Base-by-base conservation (phyloP, 2,329 filamentous ascomycete species). In the Neonectria sp. region DNA sequence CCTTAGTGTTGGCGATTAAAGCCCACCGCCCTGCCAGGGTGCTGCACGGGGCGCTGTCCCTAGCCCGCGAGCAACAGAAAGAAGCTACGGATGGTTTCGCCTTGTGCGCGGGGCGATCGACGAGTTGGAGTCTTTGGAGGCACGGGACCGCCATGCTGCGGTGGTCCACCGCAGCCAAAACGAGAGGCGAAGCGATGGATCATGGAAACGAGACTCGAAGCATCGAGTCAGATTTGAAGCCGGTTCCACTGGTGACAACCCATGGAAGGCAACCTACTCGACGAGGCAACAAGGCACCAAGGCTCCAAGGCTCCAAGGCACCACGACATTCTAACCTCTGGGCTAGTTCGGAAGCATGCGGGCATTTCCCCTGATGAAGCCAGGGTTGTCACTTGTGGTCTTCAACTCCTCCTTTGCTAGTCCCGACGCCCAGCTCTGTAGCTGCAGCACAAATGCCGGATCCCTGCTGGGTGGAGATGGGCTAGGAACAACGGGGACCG, bases 321-420 rank as follows among this genome's bases (percentile, higher is more conserved):
- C 37, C 37, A 40, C 6, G 13, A 17, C 15, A 40, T 40, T 40
- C 37, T 8, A 17, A n/a, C 6, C 17, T 37, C 35, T 17, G 6
- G 17, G 13, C 17, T 53, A 58, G 52, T 37, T 37, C 33, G 61
- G 61, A 55, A 58, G 55, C 55, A 48, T 6, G 15, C 62, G 49
- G 46, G 43, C 51, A 55, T 55, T 56, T 43, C 49, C 55, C 49
- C 56, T 60, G 49, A 25, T 25, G 49, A 35, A 13, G 13, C 45
- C 31, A 31, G 9, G 29, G 17, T 21, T 8, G 45, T 37, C 13
- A 37, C 37, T n/a, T 40, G 37, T 40, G 15, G 37, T 17, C 37
- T 40, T 40, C 37, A 24, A 24, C 40, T 45, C 40, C 40, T 24
- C n/a, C 40, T 21, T 45, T 53, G 51, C 21, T 35, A 21, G 51